Percentiles rank a stretch among this genome's conserved stretches.
Evolutionary conservation across 1,139 yeast genomes (phyloP).

Genomic region (Nakaseomyces nivariensis): DNA sequence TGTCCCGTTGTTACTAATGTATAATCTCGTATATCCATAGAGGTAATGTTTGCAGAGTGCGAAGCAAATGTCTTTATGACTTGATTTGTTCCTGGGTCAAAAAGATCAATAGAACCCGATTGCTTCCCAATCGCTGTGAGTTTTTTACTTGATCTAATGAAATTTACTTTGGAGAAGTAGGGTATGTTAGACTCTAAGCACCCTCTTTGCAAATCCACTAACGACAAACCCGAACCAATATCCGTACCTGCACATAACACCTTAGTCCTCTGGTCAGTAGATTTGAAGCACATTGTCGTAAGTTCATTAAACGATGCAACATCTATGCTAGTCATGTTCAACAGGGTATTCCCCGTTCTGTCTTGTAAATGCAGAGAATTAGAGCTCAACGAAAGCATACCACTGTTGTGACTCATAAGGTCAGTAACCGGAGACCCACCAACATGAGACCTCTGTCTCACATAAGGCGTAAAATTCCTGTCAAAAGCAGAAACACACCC

Average conservation of each 20-base stretch:
- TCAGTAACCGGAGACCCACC: constrained; percentile 38
- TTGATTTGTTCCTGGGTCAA: constrained; percentile 54
- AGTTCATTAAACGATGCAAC: constrained; percentile 31
- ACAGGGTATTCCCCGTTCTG: constrained; percentile 45
- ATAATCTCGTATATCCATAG: constrained; percentile 68
- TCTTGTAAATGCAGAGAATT: constrained; percentile 45
- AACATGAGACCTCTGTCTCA: constrained; percentile 41
- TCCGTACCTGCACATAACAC: constrained; percentile 38
- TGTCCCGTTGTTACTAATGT: constrained; percentile 77
- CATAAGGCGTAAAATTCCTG: constrained; percentile 30
- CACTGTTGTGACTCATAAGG: constrained; percentile 44
- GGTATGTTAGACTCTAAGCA: constrained; percentile 30
- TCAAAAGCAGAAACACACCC: constrained; percentile 43
- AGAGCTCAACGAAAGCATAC: constrained; percentile 48
- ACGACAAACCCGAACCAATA: constrained; percentile 35
- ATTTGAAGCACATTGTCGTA: constrained; percentile 30
- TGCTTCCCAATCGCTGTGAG: constrained; percentile 54
- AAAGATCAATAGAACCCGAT: constrained; percentile 65
- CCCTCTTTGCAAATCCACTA: constrained; percentile 50
- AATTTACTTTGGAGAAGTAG: constrained; percentile 34
- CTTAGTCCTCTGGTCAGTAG: constrained; percentile 23
- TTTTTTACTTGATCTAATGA: constrained; percentile 36
- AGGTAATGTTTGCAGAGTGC: constrained; percentile 68
- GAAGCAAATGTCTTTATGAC: constrained; percentile 55
- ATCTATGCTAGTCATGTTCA: constrained; percentile 31